Conservation (phyloP, 768 basidiomycete species). For the Cyclocybe cylindracea region DNA sequence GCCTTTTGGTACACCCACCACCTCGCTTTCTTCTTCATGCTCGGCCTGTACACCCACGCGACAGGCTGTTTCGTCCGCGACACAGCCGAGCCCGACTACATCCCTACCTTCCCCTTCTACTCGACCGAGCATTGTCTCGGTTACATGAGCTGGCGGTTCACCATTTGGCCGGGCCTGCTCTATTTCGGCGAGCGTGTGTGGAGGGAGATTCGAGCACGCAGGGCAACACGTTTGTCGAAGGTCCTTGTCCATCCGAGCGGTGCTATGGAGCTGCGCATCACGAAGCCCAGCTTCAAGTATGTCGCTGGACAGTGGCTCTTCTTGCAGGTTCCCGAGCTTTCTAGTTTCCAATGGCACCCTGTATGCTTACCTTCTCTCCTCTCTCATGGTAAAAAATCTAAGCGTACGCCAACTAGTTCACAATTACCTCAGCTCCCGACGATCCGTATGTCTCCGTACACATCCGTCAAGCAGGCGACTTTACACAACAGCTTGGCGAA, state of each 20-base stretch:
- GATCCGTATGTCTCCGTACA: constrained; percentile 92
- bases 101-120: constrained; percentile 81
- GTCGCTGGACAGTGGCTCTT: constrained; percentile 92
- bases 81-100: constrained; percentile 68
- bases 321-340: constrained; percentile 85
- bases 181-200: constrained; percentile 89
- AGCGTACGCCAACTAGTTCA: constrained; percentile 57
- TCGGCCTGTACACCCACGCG: constrained; percentile 87
- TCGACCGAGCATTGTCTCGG: constrained; percentile 86
- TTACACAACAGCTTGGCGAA: constrained; percentile 80
- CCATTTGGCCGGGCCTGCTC: constrained; percentile 87
- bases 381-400: constrained; percentile 2
- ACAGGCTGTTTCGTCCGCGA: constrained; percentile 96
- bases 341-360: constrained; percentile 91
- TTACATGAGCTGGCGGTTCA: constrained; percentile 89
- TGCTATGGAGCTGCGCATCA: constrained; percentile 91
- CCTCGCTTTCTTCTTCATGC: constrained; percentile 92
- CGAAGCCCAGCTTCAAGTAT: constrained; percentile 92
- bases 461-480: constrained; percentile 93
- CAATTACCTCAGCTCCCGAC: constrained; percentile 93
- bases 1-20: constrained; percentile 98
- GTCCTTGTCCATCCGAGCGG: constrained; percentile 90
- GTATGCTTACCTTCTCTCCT: constrained; percentile 48
- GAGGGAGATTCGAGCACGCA: constrained; percentile 80
- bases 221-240: constrained; percentile 77